These are phyloP conservation scores for Myrica gale DNA, from an alignment of 306 rosid species.

Conservation along the genomic window DNA sequence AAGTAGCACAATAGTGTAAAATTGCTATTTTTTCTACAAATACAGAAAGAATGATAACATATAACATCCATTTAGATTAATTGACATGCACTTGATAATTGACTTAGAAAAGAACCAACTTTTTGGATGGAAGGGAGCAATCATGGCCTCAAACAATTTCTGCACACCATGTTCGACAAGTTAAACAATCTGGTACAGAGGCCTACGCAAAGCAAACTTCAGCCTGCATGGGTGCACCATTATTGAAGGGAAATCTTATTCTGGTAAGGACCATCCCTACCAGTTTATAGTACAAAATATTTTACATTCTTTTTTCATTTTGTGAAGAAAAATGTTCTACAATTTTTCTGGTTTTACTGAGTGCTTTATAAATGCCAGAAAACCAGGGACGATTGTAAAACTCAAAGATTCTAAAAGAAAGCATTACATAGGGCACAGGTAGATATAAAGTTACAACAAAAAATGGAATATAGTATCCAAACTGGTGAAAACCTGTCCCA, in stretches of 20 bases:
- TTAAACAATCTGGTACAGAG: too few relatives aligned
- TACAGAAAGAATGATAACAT: not conserved
- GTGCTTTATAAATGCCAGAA: slow-evolving; percentile 9
- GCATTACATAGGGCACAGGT: not conserved
- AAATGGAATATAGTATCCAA: not conserved
- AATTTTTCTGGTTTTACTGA: slow-evolving; percentile 12
- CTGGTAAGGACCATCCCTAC: too few relatives aligned
- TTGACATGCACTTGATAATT: not conserved
- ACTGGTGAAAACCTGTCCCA: not conserved
- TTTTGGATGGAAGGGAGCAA: not conserved
- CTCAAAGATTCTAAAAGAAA: not conserved
- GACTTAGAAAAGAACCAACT: not conserved
- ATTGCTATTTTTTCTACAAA: not conserved
- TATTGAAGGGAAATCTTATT: too few relatives aligned
- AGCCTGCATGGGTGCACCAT: too few relatives aligned
- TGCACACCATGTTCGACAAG: not conserved
- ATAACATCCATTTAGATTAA: not conserved
- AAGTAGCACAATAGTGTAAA: not conserved
- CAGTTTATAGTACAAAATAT: too few relatives aligned
- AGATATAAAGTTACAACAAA: not conserved
- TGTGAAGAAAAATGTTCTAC: slow-evolving; percentile 5
- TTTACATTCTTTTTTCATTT: not conserved
- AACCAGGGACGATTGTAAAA: slow-evolving; percentile 16
- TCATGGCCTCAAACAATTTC: not conserved
- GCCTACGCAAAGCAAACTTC: too few relatives aligned